Evolutionary conservation across 805 yeast genomes (phyloP), one percentile per base, ranked within the genome.

Genomic region (Myxozyma lipomycoides): DNA sequence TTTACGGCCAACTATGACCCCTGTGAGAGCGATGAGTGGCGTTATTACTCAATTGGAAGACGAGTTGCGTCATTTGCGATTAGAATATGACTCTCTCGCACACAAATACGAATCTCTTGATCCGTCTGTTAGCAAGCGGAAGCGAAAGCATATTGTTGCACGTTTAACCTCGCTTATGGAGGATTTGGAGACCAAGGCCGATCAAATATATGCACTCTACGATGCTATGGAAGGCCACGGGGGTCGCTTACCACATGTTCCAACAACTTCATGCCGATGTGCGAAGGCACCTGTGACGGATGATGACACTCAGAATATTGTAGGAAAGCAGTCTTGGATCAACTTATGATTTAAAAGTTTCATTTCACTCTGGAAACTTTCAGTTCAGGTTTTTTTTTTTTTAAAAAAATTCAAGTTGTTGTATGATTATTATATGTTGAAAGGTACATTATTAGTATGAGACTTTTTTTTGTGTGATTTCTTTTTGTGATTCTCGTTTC

Each of bases 131-230:
- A 44, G 54, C 36, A 58, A 51, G 45, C 51, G 52, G 9, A 32
- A 32, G 40, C 48, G 62, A 21, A 56, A 55, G 46, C 40, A 43
- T 12, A 3, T 59, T 5, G 59, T 48, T 21, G 23, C 5, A 6
- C 32, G 42, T 19, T 15, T 59, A 36, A 50, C 40, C 35, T 43
- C 34, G 21, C 35, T 48, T 4, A 43, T 56, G 4, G 59, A 51
- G 25, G 49, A 32, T 15, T 40, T 59, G 19, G 62, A 58, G 32
- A 39, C 9, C 32, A 59, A 58, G 39, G 55, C 61, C 2, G 62
- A 59, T 26, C 62, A 59, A 38, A 59, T 59, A 5, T 59, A 59
- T 38, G 52, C 62, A 12, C 41, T 59, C 25, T 49, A 58, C 24
- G 62, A 59, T 30, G 55, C 55, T 9, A 25, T 52, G n/a, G 54